Base-by-base conservation (phyloP, 2,329 filamentous ascomycete genomes). In the Pestalotiopsis sp. region DNA sequence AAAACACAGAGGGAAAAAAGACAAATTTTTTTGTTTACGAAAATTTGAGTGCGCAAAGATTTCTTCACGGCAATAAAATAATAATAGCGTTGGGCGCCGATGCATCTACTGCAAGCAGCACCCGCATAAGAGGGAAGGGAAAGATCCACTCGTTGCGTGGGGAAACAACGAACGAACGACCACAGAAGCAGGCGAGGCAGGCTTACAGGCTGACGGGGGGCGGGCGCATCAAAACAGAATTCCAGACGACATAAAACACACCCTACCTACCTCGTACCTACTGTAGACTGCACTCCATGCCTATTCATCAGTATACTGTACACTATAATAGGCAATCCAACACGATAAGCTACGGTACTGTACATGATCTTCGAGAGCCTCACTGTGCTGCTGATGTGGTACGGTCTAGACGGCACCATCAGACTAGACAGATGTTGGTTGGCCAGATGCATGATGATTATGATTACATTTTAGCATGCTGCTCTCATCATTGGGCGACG, bases 81-180 rank as follows among this genome's bases (percentile, higher is more conserved):
- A 65, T n/a, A 23, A 23, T 58, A 23, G 65, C 38, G 65, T 67
- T 57, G 59, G 65, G 65, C 65, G 65, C 65, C 65, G 65, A 67
- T 67, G 65, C 65, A 20, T 64, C 38, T 45, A 39, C 62, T 45
- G 31, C 25, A 60, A 14, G 27, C 58, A 31, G 20, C 55, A 31
- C 27, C 25, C 38, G 59, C 59, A 62, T 62, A 38, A 14, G 38
- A 20, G 13, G n/a, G 17, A 61, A 14, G 38, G 45, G 13, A 38
- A 61, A 61, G 58, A 61, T 61, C 58, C 58, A 61, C 58, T 38
- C 58, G 58, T 61, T 61, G 58, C 58, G 58, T 61, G 58, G 58
- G 58, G 58, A 61, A 25, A 61, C 41, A 49, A 49, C 41, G 41
- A 49, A 49, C 41, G 31, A 36, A 36, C 31, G 31, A 36, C 31